Evolutionary conservation across 345 rosid species (phyloP).

Genomic region (Acer yangbiense): DNA sequence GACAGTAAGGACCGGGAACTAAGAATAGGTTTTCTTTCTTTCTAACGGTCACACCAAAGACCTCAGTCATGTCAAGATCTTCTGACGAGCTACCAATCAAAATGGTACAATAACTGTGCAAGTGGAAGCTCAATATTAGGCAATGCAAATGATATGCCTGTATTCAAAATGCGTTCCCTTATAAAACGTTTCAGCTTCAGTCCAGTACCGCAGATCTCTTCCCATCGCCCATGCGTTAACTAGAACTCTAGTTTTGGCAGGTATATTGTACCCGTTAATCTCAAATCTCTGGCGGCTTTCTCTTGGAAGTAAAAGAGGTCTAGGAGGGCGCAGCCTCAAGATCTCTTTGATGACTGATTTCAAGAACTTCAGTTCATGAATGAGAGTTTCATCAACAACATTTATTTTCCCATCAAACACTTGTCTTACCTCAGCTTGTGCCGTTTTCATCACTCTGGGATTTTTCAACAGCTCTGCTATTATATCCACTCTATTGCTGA

Average conservation of each 20-base stretch:
- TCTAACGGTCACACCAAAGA: background rate
- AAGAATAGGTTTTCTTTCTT: constrained; percentile 19
- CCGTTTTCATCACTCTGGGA: too few relatives aligned
- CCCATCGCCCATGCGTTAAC: constrained; percentile 16
- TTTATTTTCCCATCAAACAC: background rate
- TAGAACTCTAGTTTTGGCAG: constrained; percentile 4
- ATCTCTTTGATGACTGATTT: constrained; percentile 18
- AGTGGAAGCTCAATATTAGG: constrained; percentile 19
- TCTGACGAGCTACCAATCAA: constrained; percentile 32
- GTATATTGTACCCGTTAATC: constrained; percentile 16
- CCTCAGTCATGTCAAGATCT: constrained; percentile 29
- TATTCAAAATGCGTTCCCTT: constrained; percentile 23
- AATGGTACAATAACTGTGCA: constrained; percentile 23
- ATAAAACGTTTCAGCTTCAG: constrained; percentile 17
- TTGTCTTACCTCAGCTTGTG: too few relatives aligned
- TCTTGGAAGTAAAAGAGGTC: constrained; percentile 20
- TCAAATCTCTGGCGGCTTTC: constrained; percentile 9
- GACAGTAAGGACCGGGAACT: constrained; percentile 15
- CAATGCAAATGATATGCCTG: constrained; percentile 14
- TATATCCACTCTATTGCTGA: constrained; percentile 34
- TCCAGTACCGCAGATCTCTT: constrained; percentile 23
- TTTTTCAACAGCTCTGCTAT: constrained; percentile 21
- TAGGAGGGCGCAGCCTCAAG: constrained; percentile 13
- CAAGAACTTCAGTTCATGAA: constrained; percentile 5
- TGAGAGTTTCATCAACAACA: constrained; percentile 15